Evolutionary conservation across 192 early-diverging fungal species (phyloP).

Genomic region (Jimgerdemannia flammicorona): DNA sequence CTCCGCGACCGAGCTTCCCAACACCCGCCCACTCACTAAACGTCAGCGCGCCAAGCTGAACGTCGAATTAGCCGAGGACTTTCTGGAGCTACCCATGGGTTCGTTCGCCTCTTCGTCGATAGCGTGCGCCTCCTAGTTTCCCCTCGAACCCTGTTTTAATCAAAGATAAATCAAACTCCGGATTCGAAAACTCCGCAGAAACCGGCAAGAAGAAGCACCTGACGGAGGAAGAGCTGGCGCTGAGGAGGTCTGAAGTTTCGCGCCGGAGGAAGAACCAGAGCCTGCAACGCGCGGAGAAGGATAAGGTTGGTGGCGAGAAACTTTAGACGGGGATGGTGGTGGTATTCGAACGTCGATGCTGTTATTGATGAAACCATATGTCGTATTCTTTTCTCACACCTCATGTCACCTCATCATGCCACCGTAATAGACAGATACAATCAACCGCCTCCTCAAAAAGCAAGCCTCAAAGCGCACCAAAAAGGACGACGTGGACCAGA

Average conservation of each 20-base stretch:
- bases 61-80: constrained; percentile 51
- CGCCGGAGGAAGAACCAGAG: constrained; percentile 77
- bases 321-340: neutral
- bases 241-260: constrained; percentile 70
- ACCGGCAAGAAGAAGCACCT: constrained; percentile 53
- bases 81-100: constrained; percentile 67
- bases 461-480: constrained; percentile 62
- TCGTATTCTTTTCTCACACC: neutral
- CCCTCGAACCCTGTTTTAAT: neutral
- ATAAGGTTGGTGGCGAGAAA: constrained; percentile 36
- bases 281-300: constrained; percentile 72
- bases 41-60: constrained; percentile 63
- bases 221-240: constrained; percentile 66
- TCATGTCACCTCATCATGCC: no score
- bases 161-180: neutral
- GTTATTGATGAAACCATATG: neutral
- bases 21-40: neutral
- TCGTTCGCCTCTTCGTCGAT: constrained; percentile 1
- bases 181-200: neutral
- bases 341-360: neutral
- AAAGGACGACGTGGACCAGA: constrained; percentile 44
- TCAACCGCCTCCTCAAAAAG: constrained; percentile 78
- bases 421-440: constrained; percentile 61
- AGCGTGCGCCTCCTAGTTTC: neutral
- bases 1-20: neutral